Base-by-base conservation (phyloP, 163 green algal species). In the Scenedesmus sp. region DNA sequence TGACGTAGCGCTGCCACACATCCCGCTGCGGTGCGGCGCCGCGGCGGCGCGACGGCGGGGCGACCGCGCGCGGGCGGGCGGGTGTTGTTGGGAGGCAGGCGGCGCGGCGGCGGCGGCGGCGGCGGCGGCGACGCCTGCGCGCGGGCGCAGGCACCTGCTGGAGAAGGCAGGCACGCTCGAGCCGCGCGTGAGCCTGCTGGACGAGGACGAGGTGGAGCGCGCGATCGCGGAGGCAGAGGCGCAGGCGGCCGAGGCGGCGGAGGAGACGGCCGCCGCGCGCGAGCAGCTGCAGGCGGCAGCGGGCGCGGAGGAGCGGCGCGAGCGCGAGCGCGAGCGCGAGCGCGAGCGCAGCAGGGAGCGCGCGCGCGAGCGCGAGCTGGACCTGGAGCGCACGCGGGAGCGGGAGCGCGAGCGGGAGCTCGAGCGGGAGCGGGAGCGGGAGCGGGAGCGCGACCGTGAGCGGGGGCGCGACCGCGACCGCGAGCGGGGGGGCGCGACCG, bases 181-280 rank as follows among this genome's bases (percentile, higher is more conserved):
- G 75, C 84, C 90, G 44, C 88, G 96, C 34, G 83, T 93, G 7
- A 95, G 86, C n/a, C 89, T 92, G 50, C 79, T 99, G 75, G 91
- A 97, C 22, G 93, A 96, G 26, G 94, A 98, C 33, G 97, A 98
- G 75, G 92, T 98, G 20, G 94, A 97, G 78, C 82, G 83, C 3
- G 88, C 86, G 31, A 82, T 92, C 33, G 70, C 93, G 66, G 89
- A 92, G 69, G 79, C 48, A 47, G 80, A 80, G 42, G 64, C 50
- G 18, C 80, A 88, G 60, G 88, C 79, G 60, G 74, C 63, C 28
- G 74, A 84, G 81, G 86, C 81, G 48, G 86, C 77, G 63, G 63
- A 88, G 64, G 62, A 87, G 77, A 85, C 89, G 70, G 91, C 88
- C 47, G 69, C 86, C 67, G 75, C 88, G 54, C 63, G 58, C 73